A percentile compares a stretch with the other conserved stretches of the same genome.
Evolutionary conservation across 202 grass and related monocot genomes (phyloP).

Genomic region (Musa balbisiana): DNA sequence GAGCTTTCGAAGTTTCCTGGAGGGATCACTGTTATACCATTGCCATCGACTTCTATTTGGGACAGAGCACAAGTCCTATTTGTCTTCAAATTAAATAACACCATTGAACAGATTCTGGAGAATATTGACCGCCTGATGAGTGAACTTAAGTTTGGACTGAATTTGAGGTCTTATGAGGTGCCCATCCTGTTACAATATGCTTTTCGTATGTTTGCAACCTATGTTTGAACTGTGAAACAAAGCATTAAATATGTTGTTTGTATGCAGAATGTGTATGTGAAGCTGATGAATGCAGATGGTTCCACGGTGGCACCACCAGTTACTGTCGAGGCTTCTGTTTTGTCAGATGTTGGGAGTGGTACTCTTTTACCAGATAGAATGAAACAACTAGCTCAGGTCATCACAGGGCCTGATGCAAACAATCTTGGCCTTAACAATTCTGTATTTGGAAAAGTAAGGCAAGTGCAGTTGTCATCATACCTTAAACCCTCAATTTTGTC

Average conservation of each 20-base stretch:
- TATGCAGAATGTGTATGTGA: conserved; percentile 36
- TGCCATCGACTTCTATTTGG: conserved; percentile 18
- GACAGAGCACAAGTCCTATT: conserved; percentile 31
- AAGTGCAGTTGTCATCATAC: conserved; percentile 47
- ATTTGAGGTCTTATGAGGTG: conserved; percentile 26
- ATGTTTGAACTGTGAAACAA: neutral
- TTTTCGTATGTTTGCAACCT: neutral
- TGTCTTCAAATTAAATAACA: conserved; percentile 38
- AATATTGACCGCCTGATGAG: conserved; percentile 32
- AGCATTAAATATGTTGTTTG: neutral
- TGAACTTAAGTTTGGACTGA: conserved; percentile 39
- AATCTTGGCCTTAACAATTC: conserved; percentile 47
- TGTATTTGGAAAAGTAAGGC: conserved; percentile 46
- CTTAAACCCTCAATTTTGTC: conserved; percentile 32
- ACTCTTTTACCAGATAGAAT: conserved; percentile 26
- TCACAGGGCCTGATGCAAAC: conserved; percentile 26
- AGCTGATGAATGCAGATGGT: conserved; percentile 52
- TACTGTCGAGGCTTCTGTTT: conserved; percentile 41
- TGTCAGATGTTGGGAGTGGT: conserved; percentile 17
- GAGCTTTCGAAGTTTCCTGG: conserved; percentile 60
- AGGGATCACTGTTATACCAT: conserved; percentile 49
- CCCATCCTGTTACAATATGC: neutral
- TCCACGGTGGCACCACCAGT: conserved; percentile 48
- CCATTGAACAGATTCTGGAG: conserved; percentile 31
- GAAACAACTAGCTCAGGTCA: conserved; percentile 42